Conservation (phyloP, 768 basidiomycete species). For the Macrolepiota albuminosa region DNA sequence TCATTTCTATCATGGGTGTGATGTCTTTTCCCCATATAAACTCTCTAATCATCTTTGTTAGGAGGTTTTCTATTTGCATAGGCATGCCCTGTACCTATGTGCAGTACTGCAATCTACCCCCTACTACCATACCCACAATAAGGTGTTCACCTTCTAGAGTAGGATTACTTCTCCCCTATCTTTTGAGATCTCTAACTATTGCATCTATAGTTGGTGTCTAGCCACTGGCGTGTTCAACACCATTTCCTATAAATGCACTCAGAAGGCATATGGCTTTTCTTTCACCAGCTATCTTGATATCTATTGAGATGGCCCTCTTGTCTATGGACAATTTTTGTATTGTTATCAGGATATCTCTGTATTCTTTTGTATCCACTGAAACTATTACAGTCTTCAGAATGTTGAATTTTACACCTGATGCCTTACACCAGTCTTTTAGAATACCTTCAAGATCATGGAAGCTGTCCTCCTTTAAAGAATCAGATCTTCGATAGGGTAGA, state of each 20-base stretch:
- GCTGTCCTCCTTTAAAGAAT: no score
- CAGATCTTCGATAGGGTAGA: no score
- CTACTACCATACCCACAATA: conserved; percentile 18
- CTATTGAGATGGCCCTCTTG: no score
- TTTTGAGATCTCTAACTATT: neutral
- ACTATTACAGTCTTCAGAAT: no score
- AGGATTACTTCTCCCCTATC: neutral
- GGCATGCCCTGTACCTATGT: conserved; percentile 35
- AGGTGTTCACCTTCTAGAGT: conserved; percentile 21
- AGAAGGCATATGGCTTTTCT: neutral
- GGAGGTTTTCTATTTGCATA: conserved; percentile 4
- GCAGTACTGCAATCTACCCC: conserved; percentile 20
- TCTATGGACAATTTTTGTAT: no score
- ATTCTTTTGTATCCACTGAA: no score
- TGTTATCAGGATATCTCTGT: no score
- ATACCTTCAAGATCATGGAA: no score
- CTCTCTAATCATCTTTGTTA: conserved; percentile 9
- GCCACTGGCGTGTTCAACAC: neutral
- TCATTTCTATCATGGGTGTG: conserved; percentile 10
- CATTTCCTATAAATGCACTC: neutral
- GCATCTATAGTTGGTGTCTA: neutral
- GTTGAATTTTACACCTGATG: no score
- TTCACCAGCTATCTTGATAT: neutral
- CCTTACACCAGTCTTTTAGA: no score
- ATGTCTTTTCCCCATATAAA: conserved; percentile 24